Conservation (phyloP, 2,329 filamentous ascomycete genomes). For the Xylaria sp. region DNA sequence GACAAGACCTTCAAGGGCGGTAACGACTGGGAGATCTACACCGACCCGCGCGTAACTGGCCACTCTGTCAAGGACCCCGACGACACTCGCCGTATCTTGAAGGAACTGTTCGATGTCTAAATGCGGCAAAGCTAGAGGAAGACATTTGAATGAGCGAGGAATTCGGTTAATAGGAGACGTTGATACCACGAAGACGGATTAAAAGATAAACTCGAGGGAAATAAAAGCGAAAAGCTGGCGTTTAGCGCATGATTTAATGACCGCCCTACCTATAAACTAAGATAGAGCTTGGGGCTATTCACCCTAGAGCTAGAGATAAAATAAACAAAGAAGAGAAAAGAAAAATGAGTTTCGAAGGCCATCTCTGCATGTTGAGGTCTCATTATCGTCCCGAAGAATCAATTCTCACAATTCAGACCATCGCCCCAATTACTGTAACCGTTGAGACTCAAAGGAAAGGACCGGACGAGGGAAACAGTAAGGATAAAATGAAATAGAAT, state of each 20-base stretch:
- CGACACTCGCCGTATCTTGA: constrained; percentile 83
- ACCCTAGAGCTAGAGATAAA: not conserved
- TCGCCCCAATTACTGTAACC: no score
- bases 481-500: no score
- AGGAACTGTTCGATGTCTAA: constrained; percentile 80
- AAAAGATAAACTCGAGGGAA: not conserved
- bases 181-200: not conserved
- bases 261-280: not conserved
- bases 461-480: not conserved
- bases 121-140: not conserved
- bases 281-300: constrained; percentile 7
- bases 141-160: not conserved
- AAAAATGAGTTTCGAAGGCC: not conserved
- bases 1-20: constrained; percentile 93
- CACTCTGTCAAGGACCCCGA: constrained; percentile 85
- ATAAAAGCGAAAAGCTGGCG: not conserved
- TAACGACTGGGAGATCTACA: constrained; percentile 96
- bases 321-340: not conserved
- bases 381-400: no score
- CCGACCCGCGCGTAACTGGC: constrained; percentile 82
- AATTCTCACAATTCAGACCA: not conserved
- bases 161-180: not conserved
- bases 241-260: not conserved
- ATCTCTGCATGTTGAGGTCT: not conserved
- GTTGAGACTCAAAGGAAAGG: not conserved